These are phyloP conservation scores for Bipolaris cookei DNA, from an alignment of 2,329 filamentous ascomycete genomes.

Conservation along the genomic window DNA sequence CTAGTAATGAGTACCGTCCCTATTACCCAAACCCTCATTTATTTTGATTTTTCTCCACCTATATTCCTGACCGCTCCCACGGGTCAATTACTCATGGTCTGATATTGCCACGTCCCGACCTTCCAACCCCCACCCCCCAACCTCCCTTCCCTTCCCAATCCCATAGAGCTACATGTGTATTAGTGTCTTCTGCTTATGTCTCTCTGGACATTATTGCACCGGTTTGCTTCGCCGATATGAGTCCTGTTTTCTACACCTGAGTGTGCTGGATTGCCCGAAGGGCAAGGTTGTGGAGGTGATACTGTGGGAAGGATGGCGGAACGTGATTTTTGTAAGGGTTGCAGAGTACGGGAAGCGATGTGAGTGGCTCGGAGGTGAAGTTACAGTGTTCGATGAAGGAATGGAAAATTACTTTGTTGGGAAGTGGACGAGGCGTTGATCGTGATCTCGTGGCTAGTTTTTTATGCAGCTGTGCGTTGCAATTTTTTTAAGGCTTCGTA, in stretches of 20 bases:
- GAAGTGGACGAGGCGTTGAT: background rate
- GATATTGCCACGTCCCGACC: no score
- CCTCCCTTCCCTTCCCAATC: background rate
- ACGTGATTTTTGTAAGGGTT: background rate
- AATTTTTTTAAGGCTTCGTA: background rate
- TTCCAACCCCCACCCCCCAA: background rate
- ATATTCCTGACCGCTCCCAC: background rate
- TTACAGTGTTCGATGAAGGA: background rate
- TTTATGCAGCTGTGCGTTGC: background rate
- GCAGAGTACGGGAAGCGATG: background rate
- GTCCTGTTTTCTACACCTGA: background rate
- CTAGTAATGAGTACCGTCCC: background rate
- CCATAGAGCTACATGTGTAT: background rate
- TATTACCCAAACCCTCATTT: background rate
- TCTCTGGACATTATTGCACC: background rate
- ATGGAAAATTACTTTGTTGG: background rate
- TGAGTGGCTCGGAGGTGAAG: background rate
- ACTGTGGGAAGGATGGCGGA: no score
- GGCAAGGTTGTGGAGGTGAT: background rate
- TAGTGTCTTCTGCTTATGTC: no score
- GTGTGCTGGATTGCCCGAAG: background rate
- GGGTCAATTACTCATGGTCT: background rate
- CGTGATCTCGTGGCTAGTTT: background rate
- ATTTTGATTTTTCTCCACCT: background rate
- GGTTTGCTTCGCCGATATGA: background rate